A percentile compares a stretch with the other conserved stretches of the same genome.
Evolutionary conservation across 2,329 filamentous ascomycete species (phyloP).

Genomic region (Aspergillus sp.): DNA sequence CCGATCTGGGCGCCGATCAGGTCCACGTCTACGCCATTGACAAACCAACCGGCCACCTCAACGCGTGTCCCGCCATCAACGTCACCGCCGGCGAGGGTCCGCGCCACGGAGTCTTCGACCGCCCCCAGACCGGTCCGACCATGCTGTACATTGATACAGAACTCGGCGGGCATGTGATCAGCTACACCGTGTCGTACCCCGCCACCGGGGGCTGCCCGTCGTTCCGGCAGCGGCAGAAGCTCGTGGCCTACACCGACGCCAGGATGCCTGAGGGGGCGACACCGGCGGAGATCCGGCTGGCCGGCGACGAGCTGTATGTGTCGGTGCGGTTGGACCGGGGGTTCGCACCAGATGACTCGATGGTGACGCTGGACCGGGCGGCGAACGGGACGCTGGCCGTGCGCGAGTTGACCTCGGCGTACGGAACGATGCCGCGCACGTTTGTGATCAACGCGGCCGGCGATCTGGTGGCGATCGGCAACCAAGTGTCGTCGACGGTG

Average conservation of each 20-base stretch:
- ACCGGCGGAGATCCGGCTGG: conserved; percentile 26
- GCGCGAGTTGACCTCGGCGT: conserved; percentile 60
- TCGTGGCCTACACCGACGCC: conserved; percentile 26
- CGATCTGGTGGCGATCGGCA: conserved; percentile 62
- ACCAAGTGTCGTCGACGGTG: conserved; percentile 62
- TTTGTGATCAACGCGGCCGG: conserved; percentile 67
- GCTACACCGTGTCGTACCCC: conserved; percentile 41
- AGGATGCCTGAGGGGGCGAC: conserved; percentile 27
- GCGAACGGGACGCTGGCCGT: conserved; percentile 63
- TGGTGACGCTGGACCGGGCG: conserved; percentile 24
- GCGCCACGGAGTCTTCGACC: conserved; percentile 56
- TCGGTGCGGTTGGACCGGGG: conserved; percentile 32
- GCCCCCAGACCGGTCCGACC: conserved; percentile 15
- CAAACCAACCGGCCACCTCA: conserved; percentile 42
- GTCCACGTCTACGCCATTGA: conserved; percentile 60
- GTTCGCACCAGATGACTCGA: conserved; percentile 29
- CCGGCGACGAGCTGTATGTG: conserved; percentile 27
- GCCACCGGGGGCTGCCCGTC: conserved; percentile 23
- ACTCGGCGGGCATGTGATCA: conserved; percentile 52
- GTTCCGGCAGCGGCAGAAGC: conserved; percentile 23
- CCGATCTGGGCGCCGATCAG: conserved; percentile 65
- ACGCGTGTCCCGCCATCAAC: conserved; percentile 43
- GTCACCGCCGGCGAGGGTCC: conserved; percentile 59
- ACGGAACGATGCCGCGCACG: conserved; percentile 65
- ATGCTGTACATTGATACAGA: conserved; percentile 55